Percentiles rank a stretch among this genome's conserved stretches.
These are phyloP conservation scores for Colletotrichum agaves DNA, from an alignment of 2,329 filamentous ascomycete genomes.

Conservation along the genomic window DNA sequence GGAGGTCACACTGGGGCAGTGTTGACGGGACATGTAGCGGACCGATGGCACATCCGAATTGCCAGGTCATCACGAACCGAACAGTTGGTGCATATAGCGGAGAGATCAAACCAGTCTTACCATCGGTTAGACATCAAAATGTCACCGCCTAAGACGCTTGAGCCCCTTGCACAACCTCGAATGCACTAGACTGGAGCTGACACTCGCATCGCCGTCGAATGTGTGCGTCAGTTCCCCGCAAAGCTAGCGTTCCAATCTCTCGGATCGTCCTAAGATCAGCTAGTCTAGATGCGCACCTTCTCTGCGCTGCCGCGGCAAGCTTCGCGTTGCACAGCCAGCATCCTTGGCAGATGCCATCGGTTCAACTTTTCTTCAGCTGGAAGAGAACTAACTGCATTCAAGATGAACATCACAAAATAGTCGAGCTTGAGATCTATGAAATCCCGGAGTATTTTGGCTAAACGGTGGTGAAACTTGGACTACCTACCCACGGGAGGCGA, in stretches of 20 bases:
- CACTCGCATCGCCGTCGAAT: not conserved
- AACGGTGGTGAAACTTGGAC: constrained; percentile 9
- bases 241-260: not conserved
- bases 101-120: not conserved
- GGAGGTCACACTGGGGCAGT: not conserved
- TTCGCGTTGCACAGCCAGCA: not conserved
- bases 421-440: constrained; percentile 6
- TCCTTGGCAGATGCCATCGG: not conserved
- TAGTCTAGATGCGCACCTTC: not conserved
- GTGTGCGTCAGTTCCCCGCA: not conserved
- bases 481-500: constrained; percentile 12
- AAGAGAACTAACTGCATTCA: not conserved
- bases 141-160: not conserved
- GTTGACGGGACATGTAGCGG: not conserved
- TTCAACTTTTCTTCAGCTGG: too few species aligned
- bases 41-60: not conserved
- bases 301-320: not conserved
- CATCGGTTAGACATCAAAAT: not conserved
- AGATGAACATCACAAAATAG: not conserved
- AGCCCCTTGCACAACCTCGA: not conserved
- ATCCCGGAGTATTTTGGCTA: constrained; percentile 1
- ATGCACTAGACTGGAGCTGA: not conserved
- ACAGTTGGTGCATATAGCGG: not conserved
- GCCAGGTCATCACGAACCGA: not conserved
- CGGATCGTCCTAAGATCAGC: not conserved